phyloP scores from a whole-genome alignment of 1,139 yeast species.

The Magnusiomyces fungicola region DNA sequence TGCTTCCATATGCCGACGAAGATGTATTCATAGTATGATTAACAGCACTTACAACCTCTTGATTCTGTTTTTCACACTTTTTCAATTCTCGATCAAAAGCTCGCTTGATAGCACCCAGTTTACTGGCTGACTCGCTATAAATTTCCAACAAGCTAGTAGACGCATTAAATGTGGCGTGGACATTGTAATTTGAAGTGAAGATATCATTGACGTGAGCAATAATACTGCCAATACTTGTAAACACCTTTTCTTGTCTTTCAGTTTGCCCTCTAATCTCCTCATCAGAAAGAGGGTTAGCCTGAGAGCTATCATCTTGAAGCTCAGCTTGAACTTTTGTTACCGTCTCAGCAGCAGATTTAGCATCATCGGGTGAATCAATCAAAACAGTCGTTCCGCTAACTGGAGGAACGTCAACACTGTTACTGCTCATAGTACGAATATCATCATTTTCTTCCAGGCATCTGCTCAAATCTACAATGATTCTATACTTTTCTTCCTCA shows the following conservation, averaged over 20 bases:
- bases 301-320: neutral
- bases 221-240: constrained; percentile 71
- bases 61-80: constrained; percentile 10
- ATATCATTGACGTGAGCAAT: constrained; percentile 78
- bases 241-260: constrained; percentile 57
- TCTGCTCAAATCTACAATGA: constrained; percentile 47
- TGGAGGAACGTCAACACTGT: neutral
- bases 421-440: neutral
- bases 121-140: constrained; percentile 20
- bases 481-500: constrained; percentile 66
- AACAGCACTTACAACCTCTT: neutral
- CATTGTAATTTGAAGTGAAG: constrained; percentile 47
- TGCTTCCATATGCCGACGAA: neutral
- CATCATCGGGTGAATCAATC: neutral
- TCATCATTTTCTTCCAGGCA: constrained; percentile 7
- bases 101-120: constrained; percentile 22
- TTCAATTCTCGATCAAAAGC: constrained; percentile 15
- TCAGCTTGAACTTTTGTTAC: neutral
- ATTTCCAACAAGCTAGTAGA: constrained; percentile 33
- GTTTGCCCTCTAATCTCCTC: neutral
- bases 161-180: constrained; percentile 72
- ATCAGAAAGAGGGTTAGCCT: neutral
- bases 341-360: neutral
- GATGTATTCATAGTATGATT: neutral
- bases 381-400: neutral